A percentile compares a stretch with the other conserved stretches of the same genome.
Evolutionary conservation across 345 rosid species (phyloP).

Genomic region (Acer saccharum): DNA sequence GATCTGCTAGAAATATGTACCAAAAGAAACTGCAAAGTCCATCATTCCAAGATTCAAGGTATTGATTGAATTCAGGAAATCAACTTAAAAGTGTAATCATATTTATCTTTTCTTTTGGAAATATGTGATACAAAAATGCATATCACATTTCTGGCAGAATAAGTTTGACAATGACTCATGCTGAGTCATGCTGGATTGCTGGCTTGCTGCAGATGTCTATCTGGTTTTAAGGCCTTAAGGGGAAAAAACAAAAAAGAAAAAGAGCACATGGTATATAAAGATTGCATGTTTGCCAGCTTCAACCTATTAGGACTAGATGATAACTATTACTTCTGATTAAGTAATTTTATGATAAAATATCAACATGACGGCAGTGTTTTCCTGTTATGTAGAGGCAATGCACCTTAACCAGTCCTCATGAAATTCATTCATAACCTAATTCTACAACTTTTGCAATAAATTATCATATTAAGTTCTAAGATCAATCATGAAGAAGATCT

Average conservation of each 20-base stretch:
- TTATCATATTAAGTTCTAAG: background rate
- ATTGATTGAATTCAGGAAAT: too few relatives aligned
- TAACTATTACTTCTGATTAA: background rate
- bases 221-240: background rate
- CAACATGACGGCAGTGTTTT: background rate
- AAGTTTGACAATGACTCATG: background rate
- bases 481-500: constrained; percentile 10
- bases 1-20: too few relatives aligned
- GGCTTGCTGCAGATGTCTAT: background rate
- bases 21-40: too few relatives aligned
- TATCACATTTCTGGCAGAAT: background rate
- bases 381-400: too few relatives aligned
- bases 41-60: too few relatives aligned
- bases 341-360: background rate
- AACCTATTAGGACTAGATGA: background rate
- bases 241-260: background rate
- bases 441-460: background rate
- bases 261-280: background rate
- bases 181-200: too few relatives aligned
- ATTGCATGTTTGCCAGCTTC: background rate
- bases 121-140: background rate
- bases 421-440: background rate
- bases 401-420: background rate
- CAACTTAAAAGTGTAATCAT: background rate
- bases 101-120: background rate